Evolutionary conservation across 148 eudicot genomes (phyloP).

Genomic region (Fagopyrum tataricum): DNA sequence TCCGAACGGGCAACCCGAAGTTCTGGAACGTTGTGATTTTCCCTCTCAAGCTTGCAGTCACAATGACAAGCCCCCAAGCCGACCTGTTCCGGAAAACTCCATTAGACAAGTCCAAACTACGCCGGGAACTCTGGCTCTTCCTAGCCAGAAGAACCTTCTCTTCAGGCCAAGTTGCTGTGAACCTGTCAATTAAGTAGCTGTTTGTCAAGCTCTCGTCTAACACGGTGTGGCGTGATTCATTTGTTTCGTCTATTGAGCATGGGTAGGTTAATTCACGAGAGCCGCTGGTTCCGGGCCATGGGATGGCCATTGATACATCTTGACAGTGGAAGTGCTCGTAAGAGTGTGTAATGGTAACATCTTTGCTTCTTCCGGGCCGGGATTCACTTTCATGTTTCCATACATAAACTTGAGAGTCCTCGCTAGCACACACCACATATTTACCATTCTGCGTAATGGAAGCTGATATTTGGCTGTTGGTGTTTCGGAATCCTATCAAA

Average conservation of each 20-base stretch:
- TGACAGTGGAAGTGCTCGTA: conserved; percentile 82
- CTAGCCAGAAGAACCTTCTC: conserved; percentile 49
- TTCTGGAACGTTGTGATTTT: conserved; percentile 84
- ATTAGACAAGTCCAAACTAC: not conserved
- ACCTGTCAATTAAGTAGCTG: conserved; percentile 11
- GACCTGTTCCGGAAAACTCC: not conserved
- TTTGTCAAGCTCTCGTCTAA: conserved; percentile 24
- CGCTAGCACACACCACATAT: conserved; percentile 82
- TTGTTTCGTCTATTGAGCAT: conserved; percentile 27
- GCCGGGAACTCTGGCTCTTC: conserved; percentile 25
- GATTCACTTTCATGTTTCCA: conserved; percentile 84
- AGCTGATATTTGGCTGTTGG: conserved; percentile 89
- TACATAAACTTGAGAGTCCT: conserved; percentile 76
- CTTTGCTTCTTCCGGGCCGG: conserved; percentile 65
- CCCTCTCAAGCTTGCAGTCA: conserved; percentile 79
- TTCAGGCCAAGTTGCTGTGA: not conserved
- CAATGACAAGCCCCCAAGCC: conserved; percentile 93
- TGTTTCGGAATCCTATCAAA: conserved; percentile 66
- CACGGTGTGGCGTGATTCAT: conserved; percentile 28
- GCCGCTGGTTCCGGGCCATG: conserved; percentile 59
- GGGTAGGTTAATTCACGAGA: conserved; percentile 16
- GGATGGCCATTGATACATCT: conserved; percentile 80
- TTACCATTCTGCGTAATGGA: conserved; percentile 69
- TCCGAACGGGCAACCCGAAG: conserved; percentile 61
- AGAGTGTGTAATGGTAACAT: conserved; percentile 59